Conservation (phyloP, 257 asterid species). For the Lycium barbarum region DNA sequence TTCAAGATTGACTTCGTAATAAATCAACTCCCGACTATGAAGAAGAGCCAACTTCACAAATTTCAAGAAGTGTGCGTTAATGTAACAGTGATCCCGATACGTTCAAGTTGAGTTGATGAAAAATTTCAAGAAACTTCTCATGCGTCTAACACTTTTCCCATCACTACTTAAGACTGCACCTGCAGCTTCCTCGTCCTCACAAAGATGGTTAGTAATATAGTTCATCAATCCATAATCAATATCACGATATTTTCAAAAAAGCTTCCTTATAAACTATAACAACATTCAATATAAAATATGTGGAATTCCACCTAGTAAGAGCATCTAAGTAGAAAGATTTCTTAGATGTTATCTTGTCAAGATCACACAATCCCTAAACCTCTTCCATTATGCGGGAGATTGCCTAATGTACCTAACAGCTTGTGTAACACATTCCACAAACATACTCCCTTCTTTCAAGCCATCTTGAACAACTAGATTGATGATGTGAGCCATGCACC, state of each 20-base stretch:
- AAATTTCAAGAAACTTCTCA: background rate
- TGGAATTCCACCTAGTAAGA: conserved; percentile 31
- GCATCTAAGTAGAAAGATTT: background rate
- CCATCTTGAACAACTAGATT: conserved; percentile 31
- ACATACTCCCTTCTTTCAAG: background rate
- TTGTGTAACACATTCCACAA: background rate
- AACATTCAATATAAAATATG: conserved; percentile 28
- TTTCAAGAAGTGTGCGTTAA: background rate
- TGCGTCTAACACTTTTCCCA: background rate
- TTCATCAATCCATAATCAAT: background rate
- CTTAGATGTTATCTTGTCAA: background rate
- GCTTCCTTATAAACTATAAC: background rate
- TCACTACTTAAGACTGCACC: background rate
- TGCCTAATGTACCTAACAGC: background rate
- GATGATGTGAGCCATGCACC: conserved; percentile 16
- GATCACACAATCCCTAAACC: background rate
- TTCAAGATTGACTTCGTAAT: background rate
- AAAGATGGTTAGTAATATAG: no score
- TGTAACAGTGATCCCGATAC: background rate
- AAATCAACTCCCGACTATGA: background rate
- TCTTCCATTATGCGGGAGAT: background rate
- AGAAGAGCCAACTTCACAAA: background rate
- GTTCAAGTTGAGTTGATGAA: background rate
- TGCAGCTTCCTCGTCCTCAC: no score
- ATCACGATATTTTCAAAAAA: background rate